These are phyloP conservation scores for Gleditsia sinensis DNA, from an alignment of 306 rosid genomes.

Conservation along the genomic window DNA sequence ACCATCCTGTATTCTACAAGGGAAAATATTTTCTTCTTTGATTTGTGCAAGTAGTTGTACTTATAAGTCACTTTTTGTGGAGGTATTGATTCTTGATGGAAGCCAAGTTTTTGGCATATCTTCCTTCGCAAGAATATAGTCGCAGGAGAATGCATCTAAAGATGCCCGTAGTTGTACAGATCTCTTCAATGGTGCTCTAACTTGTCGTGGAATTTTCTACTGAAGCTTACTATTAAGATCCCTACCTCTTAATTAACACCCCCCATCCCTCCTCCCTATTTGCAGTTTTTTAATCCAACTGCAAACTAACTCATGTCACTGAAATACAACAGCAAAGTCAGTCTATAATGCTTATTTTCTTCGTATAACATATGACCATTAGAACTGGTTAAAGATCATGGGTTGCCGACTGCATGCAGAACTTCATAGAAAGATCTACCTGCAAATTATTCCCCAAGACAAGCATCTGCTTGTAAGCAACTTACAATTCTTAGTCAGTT, in stretches of 20 bases:
- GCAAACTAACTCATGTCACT: not conserved
- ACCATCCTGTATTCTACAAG: not conserved
- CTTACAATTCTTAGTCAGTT: not conserved
- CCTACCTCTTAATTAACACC: too few relatives aligned
- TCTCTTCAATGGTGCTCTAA: too few relatives aligned
- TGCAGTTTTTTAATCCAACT: not conserved
- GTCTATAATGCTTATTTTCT: too few relatives aligned
- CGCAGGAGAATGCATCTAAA: not conserved
- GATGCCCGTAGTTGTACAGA: not conserved
- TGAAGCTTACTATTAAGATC: too few relatives aligned
- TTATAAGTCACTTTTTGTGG: not conserved
- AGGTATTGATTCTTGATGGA: not conserved
- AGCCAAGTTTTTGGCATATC: not conserved
- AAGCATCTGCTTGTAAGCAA: too few relatives aligned
- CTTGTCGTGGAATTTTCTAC: too few relatives aligned
- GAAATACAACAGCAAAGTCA: not conserved
- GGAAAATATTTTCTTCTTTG: not conserved
- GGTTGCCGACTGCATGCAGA: not conserved
- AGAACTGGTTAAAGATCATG: not conserved
- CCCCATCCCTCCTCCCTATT: not conserved
- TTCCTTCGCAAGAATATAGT: not conserved
- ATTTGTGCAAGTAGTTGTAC: not conserved
- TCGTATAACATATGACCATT: not conserved
- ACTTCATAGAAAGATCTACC: not conserved
- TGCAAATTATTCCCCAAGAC: not conserved